Conservation (phyloP, 2,329 filamentous ascomycete genomes). For the Calonectria naviculata region DNA sequence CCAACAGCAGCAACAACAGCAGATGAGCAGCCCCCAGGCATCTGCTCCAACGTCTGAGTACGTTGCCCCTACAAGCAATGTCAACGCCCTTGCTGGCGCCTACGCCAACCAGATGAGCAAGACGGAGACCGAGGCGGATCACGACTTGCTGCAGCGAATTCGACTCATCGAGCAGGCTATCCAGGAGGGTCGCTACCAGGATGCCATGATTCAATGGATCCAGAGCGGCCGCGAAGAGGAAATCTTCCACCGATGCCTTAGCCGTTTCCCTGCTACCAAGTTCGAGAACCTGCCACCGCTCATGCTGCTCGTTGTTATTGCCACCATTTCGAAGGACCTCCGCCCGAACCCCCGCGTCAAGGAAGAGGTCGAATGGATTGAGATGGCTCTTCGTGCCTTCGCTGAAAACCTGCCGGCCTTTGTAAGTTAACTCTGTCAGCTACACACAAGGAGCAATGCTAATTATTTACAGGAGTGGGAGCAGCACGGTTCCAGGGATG, state of each 20-base stretch:
- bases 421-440: slow-evolving; percentile 53
- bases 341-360: slow-evolving; percentile 62
- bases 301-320: slow-evolving; percentile 72
- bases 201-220: slow-evolving; percentile 74
- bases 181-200: slow-evolving; percentile 69
- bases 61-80: slow-evolving; percentile 43
- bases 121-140: slow-evolving; percentile 49
- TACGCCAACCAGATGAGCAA: slow-evolving; percentile 50
- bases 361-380: slow-evolving; percentile 70
- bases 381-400: slow-evolving; percentile 68
- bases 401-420: slow-evolving; percentile 58
- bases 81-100: slow-evolving; percentile 48
- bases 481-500: slow-evolving; percentile 48
- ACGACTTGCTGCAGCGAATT: slow-evolving; percentile 67
- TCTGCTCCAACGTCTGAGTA: slow-evolving; percentile 48
- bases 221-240: slow-evolving; percentile 72
- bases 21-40: slow-evolving; percentile 46
- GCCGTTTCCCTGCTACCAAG: slow-evolving; percentile 50
- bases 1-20: slow-evolving; percentile 14
- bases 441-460: not conserved
- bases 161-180: slow-evolving; percentile 72
- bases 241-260: slow-evolving; percentile 64
- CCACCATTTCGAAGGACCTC: slow-evolving; percentile 70
- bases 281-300: slow-evolving; percentile 69
- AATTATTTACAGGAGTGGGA: slow-evolving; percentile 50